phyloP scores from a whole-genome alignment of 2,329 filamentous ascomycete species.

The Sclerotinia subarctica region DNA sequence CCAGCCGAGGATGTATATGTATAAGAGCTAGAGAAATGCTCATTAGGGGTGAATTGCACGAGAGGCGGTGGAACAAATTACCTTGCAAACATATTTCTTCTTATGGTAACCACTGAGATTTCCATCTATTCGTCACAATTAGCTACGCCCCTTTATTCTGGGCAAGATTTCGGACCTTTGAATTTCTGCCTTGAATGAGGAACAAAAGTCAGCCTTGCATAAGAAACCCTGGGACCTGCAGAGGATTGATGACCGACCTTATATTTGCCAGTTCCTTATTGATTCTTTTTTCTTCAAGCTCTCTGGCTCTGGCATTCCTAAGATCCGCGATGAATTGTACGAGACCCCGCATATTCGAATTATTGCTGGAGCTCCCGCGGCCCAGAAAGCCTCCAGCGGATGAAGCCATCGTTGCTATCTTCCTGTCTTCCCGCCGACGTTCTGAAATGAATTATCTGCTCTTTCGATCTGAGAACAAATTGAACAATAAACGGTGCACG shows the following conservation, averaged over 20 bases:
- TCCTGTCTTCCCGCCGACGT: background rate
- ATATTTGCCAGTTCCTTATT: slow-evolving; percentile 99
- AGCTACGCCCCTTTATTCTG: slow-evolving; percentile 22
- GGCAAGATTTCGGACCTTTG: slow-evolving; percentile 55
- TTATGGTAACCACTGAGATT: slow-evolving; percentile 95
- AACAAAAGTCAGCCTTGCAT: slow-evolving; percentile 29
- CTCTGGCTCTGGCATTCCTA: slow-evolving; percentile 88
- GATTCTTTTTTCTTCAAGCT: slow-evolving; percentile 97
- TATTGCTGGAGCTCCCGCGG: slow-evolving; percentile 59
- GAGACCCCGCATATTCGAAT: slow-evolving; percentile 73
- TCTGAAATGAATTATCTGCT: background rate
- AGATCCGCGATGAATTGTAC: slow-evolving; percentile 98
- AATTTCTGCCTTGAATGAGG: slow-evolving; percentile 72
- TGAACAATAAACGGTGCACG: background rate
- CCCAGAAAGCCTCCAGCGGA: slow-evolving; percentile 57
- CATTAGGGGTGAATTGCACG: background rate
- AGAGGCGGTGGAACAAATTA: slow-evolving; percentile 36
- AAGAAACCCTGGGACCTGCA: slow-evolving; percentile 15
- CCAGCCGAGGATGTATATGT: slow-evolving; percentile 98
- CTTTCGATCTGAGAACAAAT: background rate
- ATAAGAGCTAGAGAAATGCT: slow-evolving; percentile 59
- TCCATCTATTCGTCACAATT: slow-evolving; percentile 55
- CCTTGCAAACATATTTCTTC: slow-evolving; percentile 99
- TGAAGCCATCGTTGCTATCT: slow-evolving; percentile 32
- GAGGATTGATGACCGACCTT: slow-evolving; percentile 50